These are phyloP conservation scores for Cucurbita pepo DNA, from an alignment of 306 rosid species.

Conservation along the genomic window DNA sequence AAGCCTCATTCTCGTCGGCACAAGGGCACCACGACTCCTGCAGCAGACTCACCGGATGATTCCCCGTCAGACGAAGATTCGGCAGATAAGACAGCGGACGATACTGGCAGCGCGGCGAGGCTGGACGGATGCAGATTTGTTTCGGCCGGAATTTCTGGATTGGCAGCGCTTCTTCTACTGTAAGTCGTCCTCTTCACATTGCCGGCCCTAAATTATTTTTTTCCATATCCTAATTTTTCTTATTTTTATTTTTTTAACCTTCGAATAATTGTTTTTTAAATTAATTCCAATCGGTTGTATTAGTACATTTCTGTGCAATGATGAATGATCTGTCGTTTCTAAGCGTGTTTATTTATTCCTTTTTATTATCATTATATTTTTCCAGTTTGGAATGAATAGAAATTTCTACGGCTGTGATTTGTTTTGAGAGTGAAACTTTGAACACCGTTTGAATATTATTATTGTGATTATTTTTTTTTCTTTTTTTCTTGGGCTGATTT, in stretches of 20 bases:
- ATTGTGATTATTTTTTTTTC: too few species aligned
- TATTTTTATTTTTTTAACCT: neutral
- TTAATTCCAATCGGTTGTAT: neutral
- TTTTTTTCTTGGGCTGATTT: too few species aligned
- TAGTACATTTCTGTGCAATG: too few species aligned
- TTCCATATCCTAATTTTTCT: neutral
- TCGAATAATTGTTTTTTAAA: neutral
- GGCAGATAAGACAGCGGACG: constrained; percentile 50
- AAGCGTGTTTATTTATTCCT: neutral
- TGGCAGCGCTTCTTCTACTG: constrained; percentile 1
- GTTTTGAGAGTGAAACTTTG: neutral
- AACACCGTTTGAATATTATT: neutral
- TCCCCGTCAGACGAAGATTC: constrained; percentile 25
- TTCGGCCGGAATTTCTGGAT: neutral
- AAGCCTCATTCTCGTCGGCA: constrained; percentile 9
- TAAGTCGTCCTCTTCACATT: neutral
- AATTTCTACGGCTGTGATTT: neutral
- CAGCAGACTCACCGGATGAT: constrained; percentile 18
- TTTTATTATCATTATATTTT: neutral
- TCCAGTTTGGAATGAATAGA: neutral
- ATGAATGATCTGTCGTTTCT: neutral
- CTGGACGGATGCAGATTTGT: constrained; percentile 19
- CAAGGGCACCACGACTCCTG: constrained; percentile 11
- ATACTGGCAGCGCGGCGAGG: constrained; percentile 7
- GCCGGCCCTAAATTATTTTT: neutral